Evolutionary conservation across 1,284 basidiomycete genomes (phyloP).

Genomic region (Gymnopus androsaceus): DNA sequence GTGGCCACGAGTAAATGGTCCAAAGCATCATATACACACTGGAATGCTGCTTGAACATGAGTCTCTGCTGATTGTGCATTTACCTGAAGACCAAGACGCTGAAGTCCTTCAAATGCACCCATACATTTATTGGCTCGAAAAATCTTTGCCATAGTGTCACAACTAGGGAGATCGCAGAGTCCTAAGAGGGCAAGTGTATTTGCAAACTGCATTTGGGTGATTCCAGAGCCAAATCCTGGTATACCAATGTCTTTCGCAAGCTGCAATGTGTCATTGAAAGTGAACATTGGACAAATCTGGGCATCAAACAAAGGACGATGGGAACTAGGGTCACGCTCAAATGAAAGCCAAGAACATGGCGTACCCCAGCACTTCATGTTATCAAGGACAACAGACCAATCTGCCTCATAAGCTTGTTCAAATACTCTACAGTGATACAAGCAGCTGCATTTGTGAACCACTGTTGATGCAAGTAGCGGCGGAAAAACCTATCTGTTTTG

Average conservation of each 20-base stretch:
- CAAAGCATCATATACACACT: background rate
- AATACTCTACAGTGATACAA: background rate
- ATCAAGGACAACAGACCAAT: background rate
- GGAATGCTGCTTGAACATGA: background rate
- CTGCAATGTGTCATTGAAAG: background rate
- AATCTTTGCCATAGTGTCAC: background rate
- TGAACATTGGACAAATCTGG: background rate
- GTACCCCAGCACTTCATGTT: slow-evolving; percentile 4
- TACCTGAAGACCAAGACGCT: background rate
- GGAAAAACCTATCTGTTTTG: background rate
- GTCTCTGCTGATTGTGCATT: background rate
- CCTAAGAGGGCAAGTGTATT: slow-evolving; percentile 11
- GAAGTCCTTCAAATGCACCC: slow-evolving; percentile 2
- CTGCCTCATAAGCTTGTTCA: background rate
- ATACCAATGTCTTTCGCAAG: slow-evolving; percentile 2
- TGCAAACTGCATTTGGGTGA: slow-evolving; percentile 17
- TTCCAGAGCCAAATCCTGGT: slow-evolving; percentile 12
- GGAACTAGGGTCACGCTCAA: background rate
- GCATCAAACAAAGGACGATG: background rate
- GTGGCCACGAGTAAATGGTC: slow-evolving; percentile 9
- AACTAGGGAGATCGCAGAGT: slow-evolving; percentile 1
- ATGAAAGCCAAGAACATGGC: background rate
- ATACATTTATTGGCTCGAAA: background rate
- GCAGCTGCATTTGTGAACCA: background rate
- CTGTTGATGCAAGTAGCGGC: background rate